A percentile compares a stretch with the other conserved stretches of the same genome.
These are phyloP conservation scores for Pseudotsuga menziesii DNA, from an alignment of 75 land plant genomes.

Conservation along the genomic window DNA sequence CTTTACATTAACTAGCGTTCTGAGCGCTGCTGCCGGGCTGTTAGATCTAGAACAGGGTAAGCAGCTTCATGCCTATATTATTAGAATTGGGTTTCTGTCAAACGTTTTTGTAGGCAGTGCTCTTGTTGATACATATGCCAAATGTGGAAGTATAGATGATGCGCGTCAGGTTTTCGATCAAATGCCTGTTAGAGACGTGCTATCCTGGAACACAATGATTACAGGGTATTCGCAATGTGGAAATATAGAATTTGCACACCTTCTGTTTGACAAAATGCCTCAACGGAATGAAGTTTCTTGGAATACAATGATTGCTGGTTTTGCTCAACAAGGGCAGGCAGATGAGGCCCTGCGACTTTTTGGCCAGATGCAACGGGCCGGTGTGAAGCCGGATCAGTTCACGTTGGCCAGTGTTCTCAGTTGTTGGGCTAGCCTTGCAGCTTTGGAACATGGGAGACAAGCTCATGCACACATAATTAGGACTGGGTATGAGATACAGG, in stretches of 20 bases:
- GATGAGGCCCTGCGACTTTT: constrained; percentile 47
- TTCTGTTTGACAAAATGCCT: too few species aligned
- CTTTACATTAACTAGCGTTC: constrained; percentile 47
- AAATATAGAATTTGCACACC: too few species aligned
- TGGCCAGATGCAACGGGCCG: constrained; percentile 24
- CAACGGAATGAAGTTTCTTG: constrained; percentile 21
- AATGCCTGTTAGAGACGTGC: constrained; percentile 31
- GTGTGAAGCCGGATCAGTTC: constrained; percentile 10
- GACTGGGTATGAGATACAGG: too few species aligned
- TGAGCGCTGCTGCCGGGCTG: constrained; percentile 37
- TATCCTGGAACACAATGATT: too few species aligned
- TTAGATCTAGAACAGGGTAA: constrained; percentile 19
- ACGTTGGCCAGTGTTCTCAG: too few species aligned
- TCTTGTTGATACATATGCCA: constrained; percentile 46
- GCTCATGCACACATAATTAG: too few species aligned
- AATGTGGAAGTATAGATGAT: constrained; percentile 23
- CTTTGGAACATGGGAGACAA: too few species aligned
- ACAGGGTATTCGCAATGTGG: too few species aligned
- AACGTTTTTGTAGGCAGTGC: constrained; percentile 46
- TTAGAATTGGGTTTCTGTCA: constrained; percentile 46
- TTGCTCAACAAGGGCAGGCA: constrained; percentile 21
- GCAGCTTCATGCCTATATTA: constrained; percentile 30
- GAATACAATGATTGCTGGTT: constrained; percentile 52
- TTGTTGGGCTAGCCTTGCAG: too few species aligned
- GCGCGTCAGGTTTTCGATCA: constrained; percentile 26